Conservation (phyloP, 768 basidiomycete species). For the Termitomyces sp. region DNA sequence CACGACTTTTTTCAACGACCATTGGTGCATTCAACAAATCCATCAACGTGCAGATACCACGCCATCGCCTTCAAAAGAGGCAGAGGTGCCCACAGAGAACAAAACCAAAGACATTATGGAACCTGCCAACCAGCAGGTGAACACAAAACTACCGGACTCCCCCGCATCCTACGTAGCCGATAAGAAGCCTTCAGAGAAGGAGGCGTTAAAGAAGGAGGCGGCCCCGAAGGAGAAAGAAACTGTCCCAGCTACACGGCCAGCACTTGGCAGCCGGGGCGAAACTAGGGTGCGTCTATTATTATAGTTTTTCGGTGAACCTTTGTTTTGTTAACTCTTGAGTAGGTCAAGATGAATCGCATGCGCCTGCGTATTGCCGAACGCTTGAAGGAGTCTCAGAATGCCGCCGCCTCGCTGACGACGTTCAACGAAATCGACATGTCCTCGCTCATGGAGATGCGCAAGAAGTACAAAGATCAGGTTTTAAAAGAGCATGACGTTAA, state of each 20-base stretch:
- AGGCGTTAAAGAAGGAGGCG: slow-evolving; percentile 34
- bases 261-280: slow-evolving; percentile 66
- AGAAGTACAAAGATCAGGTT: slow-evolving; percentile 89
- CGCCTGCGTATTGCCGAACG: slow-evolving; percentile 95
- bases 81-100: slow-evolving; percentile 25
- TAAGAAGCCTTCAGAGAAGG: slow-evolving; percentile 31
- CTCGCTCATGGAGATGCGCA: slow-evolving; percentile 88
- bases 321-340: background rate
- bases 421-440: slow-evolving; percentile 99
- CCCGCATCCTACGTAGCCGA: slow-evolving; percentile 38
- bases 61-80: slow-evolving; percentile 33
- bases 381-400: slow-evolving; percentile 96
- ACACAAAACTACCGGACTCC: slow-evolving; percentile 44
- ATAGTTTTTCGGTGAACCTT: background rate
- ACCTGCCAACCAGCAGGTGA: slow-evolving; percentile 47
- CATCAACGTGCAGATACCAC: slow-evolving; percentile 22
- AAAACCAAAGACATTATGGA: slow-evolving; percentile 41
- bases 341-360: slow-evolving; percentile 99
- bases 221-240: slow-evolving; percentile 31
- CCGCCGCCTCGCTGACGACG: slow-evolving; percentile 93
- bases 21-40: background rate
- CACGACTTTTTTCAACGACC: background rate
- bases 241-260: slow-evolving; percentile 28
- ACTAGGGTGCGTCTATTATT: slow-evolving; percentile 60
- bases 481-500: slow-evolving; percentile 93